Evolutionary conservation across 352 stramenopile genomes (phyloP), one percentile per base, ranked within the genome.

Genomic region (Phytophthora litchii): DNA sequence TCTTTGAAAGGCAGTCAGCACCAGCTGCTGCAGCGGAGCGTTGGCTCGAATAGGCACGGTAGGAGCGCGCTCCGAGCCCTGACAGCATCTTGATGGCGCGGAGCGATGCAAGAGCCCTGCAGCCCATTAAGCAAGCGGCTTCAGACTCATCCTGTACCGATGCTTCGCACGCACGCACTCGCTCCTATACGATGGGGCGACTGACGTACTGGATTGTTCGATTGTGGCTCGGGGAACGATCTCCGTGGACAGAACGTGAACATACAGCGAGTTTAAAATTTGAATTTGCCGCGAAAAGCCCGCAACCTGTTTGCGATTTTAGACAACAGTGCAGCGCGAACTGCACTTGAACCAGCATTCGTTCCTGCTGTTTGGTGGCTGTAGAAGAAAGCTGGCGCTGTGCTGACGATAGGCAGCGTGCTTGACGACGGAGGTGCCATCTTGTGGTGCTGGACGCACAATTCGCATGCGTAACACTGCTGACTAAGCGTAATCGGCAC

Each of bases 101-200:
- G 19, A 52, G 4, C 7, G 7, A 11, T 49, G 25, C 52, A 62
- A 21, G 23, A 21, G 20, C 17, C 20, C 32, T 4, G 21, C 23
- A 19, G 37, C 23, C 41, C 35, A 49, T 48, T 68, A 36, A 13
- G 37, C n/a, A 43, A 44, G 32, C 9, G 21, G 43, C 56, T 40
- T 34, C 29, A 49, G 48, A 70, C 40, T 56, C 42, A 62, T 66
- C 50, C 49, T 54, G 31, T 20, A 35, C 48, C 48, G 40, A 41
- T 55, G 47, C 55, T 60, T 53, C 42, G 43, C 61, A 64, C 60
- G 54, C 60, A 70, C 51, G 67, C 36, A 50, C 46, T 45, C 51
- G 64, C 44, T 75, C 67, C 56, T 67, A 31, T 54, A 67, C 69
- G 64, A 78, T 71, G 58, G 54, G 70, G 54, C 65, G 65, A 68